Conservation (phyloP, 495 filamentous ascomycete species). For the Penicillium daleae region DNA sequence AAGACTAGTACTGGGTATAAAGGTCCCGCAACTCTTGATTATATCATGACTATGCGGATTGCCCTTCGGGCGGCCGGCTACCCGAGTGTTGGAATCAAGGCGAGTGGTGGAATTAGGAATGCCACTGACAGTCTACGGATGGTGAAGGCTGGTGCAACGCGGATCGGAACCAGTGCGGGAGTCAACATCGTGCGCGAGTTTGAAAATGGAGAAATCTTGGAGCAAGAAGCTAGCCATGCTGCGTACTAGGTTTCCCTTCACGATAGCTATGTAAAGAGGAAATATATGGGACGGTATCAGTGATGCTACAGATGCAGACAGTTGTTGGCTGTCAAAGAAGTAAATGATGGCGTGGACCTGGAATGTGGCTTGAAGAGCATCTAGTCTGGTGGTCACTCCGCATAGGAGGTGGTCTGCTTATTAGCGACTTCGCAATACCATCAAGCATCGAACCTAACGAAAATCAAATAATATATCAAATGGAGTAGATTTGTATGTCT, state of each 20-base stretch:
- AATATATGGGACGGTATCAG: neutral
- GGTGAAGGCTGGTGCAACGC: conserved; percentile 65
- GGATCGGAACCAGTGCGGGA: conserved; percentile 66
- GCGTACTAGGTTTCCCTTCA: conserved; percentile 14
- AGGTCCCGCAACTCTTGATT: conserved; percentile 57
- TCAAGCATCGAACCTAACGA: neutral
- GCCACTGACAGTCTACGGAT: conserved; percentile 57
- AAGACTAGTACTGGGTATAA: conserved; percentile 74
- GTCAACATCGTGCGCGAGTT: conserved; percentile 60
- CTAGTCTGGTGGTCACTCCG: neutral
- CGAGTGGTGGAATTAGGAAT: conserved; percentile 64
- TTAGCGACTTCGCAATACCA: neutral
- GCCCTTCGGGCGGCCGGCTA: conserved; percentile 41
- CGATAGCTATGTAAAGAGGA: neutral
- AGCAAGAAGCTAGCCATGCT: conserved; percentile 24
- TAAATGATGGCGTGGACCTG: neutral
- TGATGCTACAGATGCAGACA: neutral
- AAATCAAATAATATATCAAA: neutral
- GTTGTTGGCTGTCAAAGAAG: neutral
- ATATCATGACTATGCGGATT: conserved; percentile 62
- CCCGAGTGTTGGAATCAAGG: conserved; percentile 61
- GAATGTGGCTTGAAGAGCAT: neutral
- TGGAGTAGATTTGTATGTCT: neutral
- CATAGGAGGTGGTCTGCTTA: neutral
- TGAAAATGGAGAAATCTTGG: conserved; percentile 28